Base-by-base conservation (phyloP, 2,329 filamentous ascomycete species). In the Pyricularia pennisetigena region DNA sequence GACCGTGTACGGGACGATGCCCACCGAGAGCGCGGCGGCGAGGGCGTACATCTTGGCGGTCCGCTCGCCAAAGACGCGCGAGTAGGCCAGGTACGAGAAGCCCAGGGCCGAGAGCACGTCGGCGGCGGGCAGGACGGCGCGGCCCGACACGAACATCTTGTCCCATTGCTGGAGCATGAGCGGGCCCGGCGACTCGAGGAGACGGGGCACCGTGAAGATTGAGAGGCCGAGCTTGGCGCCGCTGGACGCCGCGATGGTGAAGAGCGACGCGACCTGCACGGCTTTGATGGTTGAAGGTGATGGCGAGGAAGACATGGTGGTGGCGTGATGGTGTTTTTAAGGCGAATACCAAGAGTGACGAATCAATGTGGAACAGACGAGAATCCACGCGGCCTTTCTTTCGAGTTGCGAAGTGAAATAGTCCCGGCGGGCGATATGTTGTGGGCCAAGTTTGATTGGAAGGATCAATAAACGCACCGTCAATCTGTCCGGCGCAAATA, bases 141-240 rank as follows among this genome's bases (percentile, higher is more conserved):
- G 78, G 66, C 82, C 82, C 2, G 73, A 71, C 23, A 75, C 72
- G 75, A 78, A 83, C 69, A 80, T 74, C 59, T 74, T 78, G 69
- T 75, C 72, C 85, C 85, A 89, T 76, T 88, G 86, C 57, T 78
- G 79, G 35, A 84, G 82, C 70, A 87, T 81, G 12, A 87, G 76
- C 1, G 82, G 82, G 0, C 83, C 80, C 1, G 86, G 86, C 0
- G 84, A 82, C 69, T 84, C 79, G 69, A 88, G 80, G 9, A 88
- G 75, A 59, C 83, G 80, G 1, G 86, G 86, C 1, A 85, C 73
- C n/a, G 78, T 70, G 69, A 80, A 76, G 73, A 78, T 72, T 6
- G 83, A 86, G 67, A 82, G 69, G 62, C 76, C 72, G 64, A 80
- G 71, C 65, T 73, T 76, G 69, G 75, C 71, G 66, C 81, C 81